phyloP scores from a whole-genome alignment of 192 early-diverging fungal species.

The Mortierella hygrophila region DNA sequence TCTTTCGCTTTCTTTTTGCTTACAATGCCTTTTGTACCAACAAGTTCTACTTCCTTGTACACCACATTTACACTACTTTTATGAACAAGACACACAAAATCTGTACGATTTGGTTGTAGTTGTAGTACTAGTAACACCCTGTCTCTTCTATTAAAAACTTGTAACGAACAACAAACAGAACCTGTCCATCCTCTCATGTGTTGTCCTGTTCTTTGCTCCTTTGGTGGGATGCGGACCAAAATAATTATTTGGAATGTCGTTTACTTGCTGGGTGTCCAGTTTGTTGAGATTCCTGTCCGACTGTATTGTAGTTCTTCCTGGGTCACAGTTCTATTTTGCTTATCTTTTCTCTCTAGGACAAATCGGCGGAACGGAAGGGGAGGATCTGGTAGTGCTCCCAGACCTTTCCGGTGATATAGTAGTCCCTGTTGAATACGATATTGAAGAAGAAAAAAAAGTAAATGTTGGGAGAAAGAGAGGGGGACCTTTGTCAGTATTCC shows the following conservation, averaged over 20 bases:
- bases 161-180: constrained; percentile 3
- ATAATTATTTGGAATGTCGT: neutral
- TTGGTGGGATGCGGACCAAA: neutral
- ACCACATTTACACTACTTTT: neutral
- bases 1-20: neutral
- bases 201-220: too few species aligned
- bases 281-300: neutral
- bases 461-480: neutral
- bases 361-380: constrained; percentile 49
- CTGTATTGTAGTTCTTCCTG: neutral
- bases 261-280: neutral
- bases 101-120: constrained; percentile 10
- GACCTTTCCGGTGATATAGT: constrained; percentile 64
- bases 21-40: constrained; percentile 8
- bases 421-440: constrained; percentile 48
- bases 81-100: constrained; percentile 1
- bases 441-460: too few species aligned
- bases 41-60: constrained; percentile 1
- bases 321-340: neutral
- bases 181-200: neutral
- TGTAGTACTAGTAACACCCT: neutral
- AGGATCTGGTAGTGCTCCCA: constrained; percentile 66
- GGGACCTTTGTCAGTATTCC: too few species aligned
- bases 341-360: neutral
- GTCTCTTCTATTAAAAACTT: constrained; percentile 6